These are phyloP conservation scores for Xenosphaeropsis pyriputrescens DNA, from an alignment of 2,329 filamentous ascomycete species.

Conservation along the genomic window DNA sequence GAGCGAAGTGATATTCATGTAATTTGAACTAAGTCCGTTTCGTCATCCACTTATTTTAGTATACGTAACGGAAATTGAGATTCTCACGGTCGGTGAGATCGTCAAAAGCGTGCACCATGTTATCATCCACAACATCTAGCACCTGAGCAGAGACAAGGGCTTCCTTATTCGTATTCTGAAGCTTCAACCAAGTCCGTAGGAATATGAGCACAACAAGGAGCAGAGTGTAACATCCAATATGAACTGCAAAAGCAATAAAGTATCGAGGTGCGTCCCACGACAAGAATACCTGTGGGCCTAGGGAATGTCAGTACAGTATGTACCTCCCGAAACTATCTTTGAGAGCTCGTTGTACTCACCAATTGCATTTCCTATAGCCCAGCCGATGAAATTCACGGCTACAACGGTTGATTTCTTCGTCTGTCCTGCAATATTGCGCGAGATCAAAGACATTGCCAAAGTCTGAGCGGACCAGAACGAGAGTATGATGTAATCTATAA, in stretches of 20 bases:
- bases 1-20: too few relatives aligned
- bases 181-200: slow-evolving; percentile 12
- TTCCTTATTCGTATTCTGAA: slow-evolving; percentile 17
- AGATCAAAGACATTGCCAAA: slow-evolving; percentile 45
- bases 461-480: slow-evolving; percentile 67
- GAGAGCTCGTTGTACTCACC: too few relatives aligned
- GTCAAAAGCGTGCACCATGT: slow-evolving; percentile 15
- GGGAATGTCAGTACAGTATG: background rate
- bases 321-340: background rate
- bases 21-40: background rate
- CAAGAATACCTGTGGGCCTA: slow-evolving; percentile 35
- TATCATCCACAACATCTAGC: slow-evolving; percentile 6
- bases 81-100: slow-evolving; percentile 14
- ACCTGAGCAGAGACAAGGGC: slow-evolving; percentile 4
- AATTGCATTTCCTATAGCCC: slow-evolving; percentile 39
- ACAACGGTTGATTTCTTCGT: slow-evolving; percentile 36
- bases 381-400: slow-evolving; percentile 31
- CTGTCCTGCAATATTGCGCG: slow-evolving; percentile 33
- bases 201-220: slow-evolving; percentile 10
- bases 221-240: slow-evolving; percentile 28
- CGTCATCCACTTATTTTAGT: background rate
- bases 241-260: slow-evolving; percentile 34
- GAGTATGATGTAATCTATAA: slow-evolving; percentile 50
- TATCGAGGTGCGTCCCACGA: slow-evolving; percentile 33
- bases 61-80: slow-evolving; percentile 10